A percentile compares a stretch with the other conserved stretches of the same genome.
These are phyloP conservation scores for Escallonia rubra DNA, from an alignment of 129 eudicot species.

Conservation along the genomic window DNA sequence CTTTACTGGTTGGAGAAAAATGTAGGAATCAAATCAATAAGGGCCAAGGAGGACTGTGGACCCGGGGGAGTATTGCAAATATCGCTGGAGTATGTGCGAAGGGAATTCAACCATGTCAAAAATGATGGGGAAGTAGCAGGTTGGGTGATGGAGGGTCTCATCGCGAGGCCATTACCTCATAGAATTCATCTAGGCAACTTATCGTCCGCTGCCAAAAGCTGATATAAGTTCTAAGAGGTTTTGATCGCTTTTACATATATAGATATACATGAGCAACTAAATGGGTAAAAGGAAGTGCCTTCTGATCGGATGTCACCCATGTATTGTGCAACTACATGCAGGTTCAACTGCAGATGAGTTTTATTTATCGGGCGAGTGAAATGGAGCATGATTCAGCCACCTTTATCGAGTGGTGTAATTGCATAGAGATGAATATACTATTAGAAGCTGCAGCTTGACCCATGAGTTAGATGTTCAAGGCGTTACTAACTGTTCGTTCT, in stretches of 20 bases:
- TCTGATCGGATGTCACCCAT: too few relatives aligned
- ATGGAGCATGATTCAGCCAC: too few relatives aligned
- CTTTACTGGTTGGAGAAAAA: slow-evolving; percentile 87
- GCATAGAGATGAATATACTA: too few relatives aligned
- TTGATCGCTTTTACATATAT: background rate
- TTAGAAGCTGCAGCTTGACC: too few relatives aligned
- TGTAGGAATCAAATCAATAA: slow-evolving; percentile 61
- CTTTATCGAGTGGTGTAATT: too few relatives aligned
- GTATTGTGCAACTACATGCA: too few relatives aligned
- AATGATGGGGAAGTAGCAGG: slow-evolving; percentile 75
- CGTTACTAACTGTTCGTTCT: too few relatives aligned
- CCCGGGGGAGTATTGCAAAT: slow-evolving; percentile 74
- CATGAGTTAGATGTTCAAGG: too few relatives aligned
- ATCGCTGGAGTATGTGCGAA: slow-evolving; percentile 76
- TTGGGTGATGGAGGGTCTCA: slow-evolving; percentile 82
- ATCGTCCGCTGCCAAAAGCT: slow-evolving; percentile 18
- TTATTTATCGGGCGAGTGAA: too few relatives aligned
- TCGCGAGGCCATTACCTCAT: slow-evolving; percentile 84
- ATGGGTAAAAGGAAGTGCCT: background rate
- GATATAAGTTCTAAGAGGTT: background rate
- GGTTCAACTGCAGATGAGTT: too few relatives aligned
- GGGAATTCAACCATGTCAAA: slow-evolving; percentile 80
- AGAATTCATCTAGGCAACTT: slow-evolving; percentile 49
- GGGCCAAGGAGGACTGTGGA: slow-evolving; percentile 57
- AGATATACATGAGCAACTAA: background rate